These are phyloP conservation scores for Deinandra increscens DNA, from an alignment of 129 eudicot species.

Conservation along the genomic window DNA sequence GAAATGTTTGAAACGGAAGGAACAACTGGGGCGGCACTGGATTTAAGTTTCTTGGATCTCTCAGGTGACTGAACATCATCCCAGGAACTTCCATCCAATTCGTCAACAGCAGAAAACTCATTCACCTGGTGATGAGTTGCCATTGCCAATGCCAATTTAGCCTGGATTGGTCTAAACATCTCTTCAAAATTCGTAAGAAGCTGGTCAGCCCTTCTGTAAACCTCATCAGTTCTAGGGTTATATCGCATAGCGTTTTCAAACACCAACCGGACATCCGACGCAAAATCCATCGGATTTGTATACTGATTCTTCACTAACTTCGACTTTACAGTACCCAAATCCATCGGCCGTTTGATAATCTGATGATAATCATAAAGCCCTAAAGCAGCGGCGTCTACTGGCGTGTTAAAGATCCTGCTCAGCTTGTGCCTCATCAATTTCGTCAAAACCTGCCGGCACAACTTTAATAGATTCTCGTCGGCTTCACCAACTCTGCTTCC, in stretches of 20 bases:
- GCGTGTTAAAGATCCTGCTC: conserved; percentile 57
- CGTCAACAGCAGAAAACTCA: conserved; percentile 39
- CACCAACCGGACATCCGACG: conserved; percentile 70
- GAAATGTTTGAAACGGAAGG: conserved; percentile 24
- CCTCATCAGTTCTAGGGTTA: conserved; percentile 80
- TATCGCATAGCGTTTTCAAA: conserved; percentile 83
- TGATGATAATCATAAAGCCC: conserved; percentile 85
- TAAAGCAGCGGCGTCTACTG: conserved; percentile 70
- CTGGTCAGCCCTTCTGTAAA: conserved; percentile 64
- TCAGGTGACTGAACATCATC: conserved; percentile 51
- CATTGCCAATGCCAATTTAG: no score
- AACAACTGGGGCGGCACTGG: conserved; percentile 15
- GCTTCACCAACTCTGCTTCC: conserved; percentile 8
- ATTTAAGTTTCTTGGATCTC: conserved; percentile 46
- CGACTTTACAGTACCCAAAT: conserved; percentile 82
- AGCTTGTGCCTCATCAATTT: conserved; percentile 64
- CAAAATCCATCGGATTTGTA: conserved; percentile 52
- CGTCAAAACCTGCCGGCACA: conserved; percentile 54
- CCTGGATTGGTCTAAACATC: conserved; percentile 60
- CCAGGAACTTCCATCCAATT: conserved; percentile 84
- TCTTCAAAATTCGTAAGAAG: conserved; percentile 60
- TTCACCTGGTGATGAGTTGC: conserved; percentile 3
- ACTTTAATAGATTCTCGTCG: conserved; percentile 52
- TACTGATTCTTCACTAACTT: conserved; percentile 52
- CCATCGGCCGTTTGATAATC: conserved; percentile 84